phyloP scores from a whole-genome alignment of 768 basidiomycete species.

The Pulveroboletus ravenelii region DNA sequence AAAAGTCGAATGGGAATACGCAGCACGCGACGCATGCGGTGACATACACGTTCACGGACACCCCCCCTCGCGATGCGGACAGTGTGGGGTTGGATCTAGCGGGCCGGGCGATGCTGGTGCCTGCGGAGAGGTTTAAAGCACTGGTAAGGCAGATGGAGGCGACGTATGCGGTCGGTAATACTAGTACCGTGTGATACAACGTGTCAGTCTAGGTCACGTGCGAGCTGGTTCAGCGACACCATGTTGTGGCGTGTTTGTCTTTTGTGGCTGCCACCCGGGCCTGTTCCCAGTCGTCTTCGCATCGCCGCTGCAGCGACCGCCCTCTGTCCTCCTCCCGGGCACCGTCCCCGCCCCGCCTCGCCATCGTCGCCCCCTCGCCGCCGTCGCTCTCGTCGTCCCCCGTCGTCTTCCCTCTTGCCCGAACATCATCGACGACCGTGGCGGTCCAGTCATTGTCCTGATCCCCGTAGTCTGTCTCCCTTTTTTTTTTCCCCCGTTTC shows the following conservation, averaged over 20 bases:
- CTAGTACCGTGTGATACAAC: too few species aligned
- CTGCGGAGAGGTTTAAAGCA: conserved; percentile 37
- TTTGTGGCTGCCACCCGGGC: conserved; percentile 8
- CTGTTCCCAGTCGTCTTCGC: too few species aligned
- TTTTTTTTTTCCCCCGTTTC: neutral
- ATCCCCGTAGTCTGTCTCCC: neutral
- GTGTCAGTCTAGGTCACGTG: too few species aligned
- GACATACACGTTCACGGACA: conserved; percentile 46
- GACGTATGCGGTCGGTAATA: conserved; percentile 34
- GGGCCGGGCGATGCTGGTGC: conserved; percentile 62
- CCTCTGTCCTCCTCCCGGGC: neutral
- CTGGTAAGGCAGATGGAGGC: conserved; percentile 39
- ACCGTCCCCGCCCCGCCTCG: neutral
- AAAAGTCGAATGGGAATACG: neutral
- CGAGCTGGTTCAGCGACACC: neutral
- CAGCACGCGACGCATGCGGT: conserved; percentile 21
- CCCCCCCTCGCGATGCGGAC: conserved; percentile 54
- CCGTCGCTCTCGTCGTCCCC: neutral
- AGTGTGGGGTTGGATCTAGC: conserved; percentile 68
- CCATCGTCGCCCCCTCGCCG: neutral
- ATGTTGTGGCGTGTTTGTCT: conserved; percentile 16
- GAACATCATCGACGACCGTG: neutral
- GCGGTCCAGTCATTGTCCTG: neutral
- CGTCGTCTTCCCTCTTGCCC: neutral
- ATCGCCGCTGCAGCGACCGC: neutral